Evolutionary conservation across 176 grass and related monocot genomes (phyloP).

Genomic region (Zoysia japonica): DNA sequence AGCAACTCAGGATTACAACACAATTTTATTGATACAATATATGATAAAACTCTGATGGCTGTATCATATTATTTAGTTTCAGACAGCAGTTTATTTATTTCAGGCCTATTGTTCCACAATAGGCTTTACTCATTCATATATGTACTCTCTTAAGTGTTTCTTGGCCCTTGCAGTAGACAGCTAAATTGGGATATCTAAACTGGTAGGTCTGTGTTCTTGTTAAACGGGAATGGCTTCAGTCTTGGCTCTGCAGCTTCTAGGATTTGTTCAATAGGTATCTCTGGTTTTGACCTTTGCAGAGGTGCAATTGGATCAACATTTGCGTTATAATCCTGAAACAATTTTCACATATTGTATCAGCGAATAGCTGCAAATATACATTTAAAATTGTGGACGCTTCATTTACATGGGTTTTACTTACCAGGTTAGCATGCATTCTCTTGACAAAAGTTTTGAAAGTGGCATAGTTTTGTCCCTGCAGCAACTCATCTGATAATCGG

Average conservation of each 20-base stretch:
- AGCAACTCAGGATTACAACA: constrained; percentile 15
- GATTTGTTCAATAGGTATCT: constrained; percentile 53
- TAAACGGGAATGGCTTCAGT: constrained; percentile 58
- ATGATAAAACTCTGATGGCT: constrained; percentile 13
- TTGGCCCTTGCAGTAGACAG: constrained; percentile 14
- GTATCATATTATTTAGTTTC: constrained; percentile 41
- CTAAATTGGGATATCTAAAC: constrained; percentile 33
- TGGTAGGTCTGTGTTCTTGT: constrained; percentile 54
- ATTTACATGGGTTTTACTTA: constrained; percentile 29
- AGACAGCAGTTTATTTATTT: constrained; percentile 43
- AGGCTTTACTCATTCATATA: constrained; percentile 18
- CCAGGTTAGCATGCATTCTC: constrained; percentile 96
- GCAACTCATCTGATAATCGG: constrained; percentile 61
- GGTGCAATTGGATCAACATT: constrained; percentile 48
- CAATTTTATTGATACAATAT: constrained; percentile 21
- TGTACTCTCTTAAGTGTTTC: constrained; percentile 7
- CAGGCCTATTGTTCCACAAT: not conserved
- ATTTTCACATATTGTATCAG: not conserved
- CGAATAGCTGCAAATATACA: constrained; percentile 4
- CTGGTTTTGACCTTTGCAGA: constrained; percentile 58
- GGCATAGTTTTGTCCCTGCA: constrained; percentile 60
- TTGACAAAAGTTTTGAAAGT: constrained; percentile 78
- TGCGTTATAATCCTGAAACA: constrained; percentile 47
- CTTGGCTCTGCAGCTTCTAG: constrained; percentile 48
- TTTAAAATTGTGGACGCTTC: not conserved